phyloP scores from a whole-genome alignment of 192 early-diverging fungal species.

The Spinellus fusiger region DNA sequence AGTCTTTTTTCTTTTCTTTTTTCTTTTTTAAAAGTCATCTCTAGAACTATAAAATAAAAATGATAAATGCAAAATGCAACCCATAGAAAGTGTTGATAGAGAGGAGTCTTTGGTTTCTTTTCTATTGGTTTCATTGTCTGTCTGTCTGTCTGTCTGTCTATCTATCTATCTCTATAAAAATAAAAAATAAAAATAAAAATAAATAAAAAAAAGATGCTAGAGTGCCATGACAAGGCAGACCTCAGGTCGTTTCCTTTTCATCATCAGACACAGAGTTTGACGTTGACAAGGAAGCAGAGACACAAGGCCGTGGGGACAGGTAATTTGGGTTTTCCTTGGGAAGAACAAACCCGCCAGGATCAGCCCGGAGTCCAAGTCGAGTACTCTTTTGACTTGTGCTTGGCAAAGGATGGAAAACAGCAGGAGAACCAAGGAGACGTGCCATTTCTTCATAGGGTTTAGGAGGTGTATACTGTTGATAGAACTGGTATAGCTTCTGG shows the following conservation, averaged over 20 bases:
- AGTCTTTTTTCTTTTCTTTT: no score
- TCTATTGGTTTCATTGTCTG: no score
- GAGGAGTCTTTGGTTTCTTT: no score
- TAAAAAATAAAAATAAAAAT: neutral
- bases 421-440: neutral
- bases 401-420: slow-evolving; percentile 14
- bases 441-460: slow-evolving; percentile 28
- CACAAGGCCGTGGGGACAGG: neutral
- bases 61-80: no score
- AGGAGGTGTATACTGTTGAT: slow-evolving; percentile 21
- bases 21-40: no score
- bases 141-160: no score
- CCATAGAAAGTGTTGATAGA: no score
- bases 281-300: neutral
- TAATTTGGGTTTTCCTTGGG: slow-evolving; percentile 8
- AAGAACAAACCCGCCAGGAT: slow-evolving; percentile 22
- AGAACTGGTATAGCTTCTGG: slow-evolving; percentile 29
- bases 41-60: no score
- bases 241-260: neutral
- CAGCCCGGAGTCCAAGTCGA: neutral
- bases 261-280: neutral
- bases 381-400: neutral
- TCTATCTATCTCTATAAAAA: no score
- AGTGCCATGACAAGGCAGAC: no score
- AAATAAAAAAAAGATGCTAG: neutral